Evolutionary conservation across 345 rosid genomes (phyloP).

Genomic region (Zanthoxylum bungeanum): DNA sequence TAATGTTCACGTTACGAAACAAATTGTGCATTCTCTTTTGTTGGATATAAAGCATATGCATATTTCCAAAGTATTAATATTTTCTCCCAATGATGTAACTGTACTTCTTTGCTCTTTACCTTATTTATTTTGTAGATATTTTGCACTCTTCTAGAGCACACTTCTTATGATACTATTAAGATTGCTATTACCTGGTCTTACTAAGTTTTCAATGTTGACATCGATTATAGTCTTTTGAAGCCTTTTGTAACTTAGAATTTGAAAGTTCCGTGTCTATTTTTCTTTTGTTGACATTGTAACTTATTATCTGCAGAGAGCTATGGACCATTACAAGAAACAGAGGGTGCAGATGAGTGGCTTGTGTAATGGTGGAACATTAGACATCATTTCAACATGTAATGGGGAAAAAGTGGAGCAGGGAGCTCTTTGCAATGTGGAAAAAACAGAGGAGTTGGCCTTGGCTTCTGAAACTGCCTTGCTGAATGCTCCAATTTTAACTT

Average conservation of each 20-base stretch:
- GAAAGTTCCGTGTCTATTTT: background rate
- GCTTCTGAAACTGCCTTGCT: slow-evolving; percentile 25
- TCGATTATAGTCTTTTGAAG: background rate
- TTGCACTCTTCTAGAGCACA: background rate
- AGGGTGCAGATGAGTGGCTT: slow-evolving; percentile 43
- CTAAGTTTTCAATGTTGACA: background rate
- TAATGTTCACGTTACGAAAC: too few relatives aligned
- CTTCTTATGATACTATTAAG: background rate
- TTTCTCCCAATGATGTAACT: background rate
- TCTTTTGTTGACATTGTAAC: slow-evolving; percentile 6
- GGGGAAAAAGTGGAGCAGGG: slow-evolving; percentile 24
- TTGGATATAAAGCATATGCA: background rate
- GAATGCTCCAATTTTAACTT: slow-evolving; percentile 8
- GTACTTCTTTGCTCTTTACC: background rate
- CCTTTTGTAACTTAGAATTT: background rate
- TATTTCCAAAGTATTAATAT: background rate
- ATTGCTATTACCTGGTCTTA: background rate
- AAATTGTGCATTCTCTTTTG: background rate
- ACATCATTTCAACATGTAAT: slow-evolving; percentile 27
- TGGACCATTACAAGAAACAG: slow-evolving; percentile 77
- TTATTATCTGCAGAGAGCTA: slow-evolving; percentile 60
- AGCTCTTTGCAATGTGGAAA: slow-evolving; percentile 11
- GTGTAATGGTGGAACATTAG: slow-evolving; percentile 24
- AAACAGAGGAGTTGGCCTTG: slow-evolving; percentile 12
- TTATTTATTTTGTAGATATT: background rate